Evolutionary conservation across 2,329 filamentous ascomycete species (phyloP).

Genomic region (Aspergillus felis): DNA sequence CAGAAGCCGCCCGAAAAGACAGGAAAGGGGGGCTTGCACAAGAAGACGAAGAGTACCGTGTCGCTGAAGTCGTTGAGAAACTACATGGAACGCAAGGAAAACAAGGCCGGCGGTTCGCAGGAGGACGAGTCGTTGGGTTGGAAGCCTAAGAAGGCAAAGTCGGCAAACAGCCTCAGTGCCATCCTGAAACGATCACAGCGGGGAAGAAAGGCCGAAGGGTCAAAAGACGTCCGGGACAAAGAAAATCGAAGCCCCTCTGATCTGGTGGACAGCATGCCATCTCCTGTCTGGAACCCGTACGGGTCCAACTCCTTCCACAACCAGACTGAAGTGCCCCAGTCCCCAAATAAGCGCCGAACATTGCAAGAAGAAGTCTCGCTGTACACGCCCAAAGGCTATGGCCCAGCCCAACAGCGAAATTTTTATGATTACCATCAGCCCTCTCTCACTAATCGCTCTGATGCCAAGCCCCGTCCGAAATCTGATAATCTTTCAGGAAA

Average conservation of each 20-base stretch:
- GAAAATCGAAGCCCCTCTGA: constrained; percentile 70
- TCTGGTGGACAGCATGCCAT: constrained; percentile 45
- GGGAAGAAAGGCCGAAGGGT: constrained; percentile 57
- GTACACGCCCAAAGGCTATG: constrained; percentile 59
- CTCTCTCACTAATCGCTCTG: constrained; percentile 35
- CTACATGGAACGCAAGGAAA: constrained; percentile 46
- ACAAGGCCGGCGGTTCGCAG: constrained; percentile 27
- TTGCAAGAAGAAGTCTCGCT: constrained; percentile 54
- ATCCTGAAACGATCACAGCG: constrained; percentile 72
- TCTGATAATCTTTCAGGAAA: constrained; percentile 46
- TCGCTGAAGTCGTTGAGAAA: constrained; percentile 48
- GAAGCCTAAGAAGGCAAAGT: constrained; percentile 70
- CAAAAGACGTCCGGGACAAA: constrained; percentile 62
- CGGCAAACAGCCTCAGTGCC: constrained; percentile 73
- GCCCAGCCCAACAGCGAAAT: constrained; percentile 59
- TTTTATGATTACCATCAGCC: constrained; percentile 53
- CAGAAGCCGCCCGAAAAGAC: constrained; percentile 38
- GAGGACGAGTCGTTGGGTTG: constrained; percentile 33
- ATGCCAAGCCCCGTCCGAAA: constrained; percentile 48
- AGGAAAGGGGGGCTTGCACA: constrained; percentile 42
- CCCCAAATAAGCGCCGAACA: constrained; percentile 43
- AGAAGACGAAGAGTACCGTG: constrained; percentile 53
- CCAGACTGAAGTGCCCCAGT: constrained; percentile 34
- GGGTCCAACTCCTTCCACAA: constrained; percentile 39
- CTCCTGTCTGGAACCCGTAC: constrained; percentile 81